Conservation (phyloP, 2,329 filamentous ascomycete genomes). For the Fusarium praegraminearum region DNA sequence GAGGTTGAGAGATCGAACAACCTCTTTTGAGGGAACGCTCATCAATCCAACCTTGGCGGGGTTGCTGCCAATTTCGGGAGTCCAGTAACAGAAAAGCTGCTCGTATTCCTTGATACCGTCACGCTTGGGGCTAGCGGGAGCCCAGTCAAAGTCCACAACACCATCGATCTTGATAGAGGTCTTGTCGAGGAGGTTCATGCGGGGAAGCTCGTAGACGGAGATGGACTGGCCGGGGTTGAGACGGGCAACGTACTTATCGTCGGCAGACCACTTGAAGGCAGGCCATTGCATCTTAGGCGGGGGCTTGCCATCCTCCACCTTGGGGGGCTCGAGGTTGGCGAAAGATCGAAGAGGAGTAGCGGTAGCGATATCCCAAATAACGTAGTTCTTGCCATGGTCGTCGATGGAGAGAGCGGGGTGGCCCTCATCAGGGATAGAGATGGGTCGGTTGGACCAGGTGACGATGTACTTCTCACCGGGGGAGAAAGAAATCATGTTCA, state of each 20-base stretch:
- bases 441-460: slow-evolving; percentile 95
- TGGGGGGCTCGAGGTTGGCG: slow-evolving; percentile 84
- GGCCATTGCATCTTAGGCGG: slow-evolving; percentile 95
- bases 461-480: slow-evolving; percentile 92
- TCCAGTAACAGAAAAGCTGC: slow-evolving; percentile 98
- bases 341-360: slow-evolving; percentile 93
- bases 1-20: slow-evolving; percentile 93
- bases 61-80: slow-evolving; percentile 96
- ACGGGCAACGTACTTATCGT: slow-evolving; percentile 96
- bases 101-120: slow-evolving; percentile 92
- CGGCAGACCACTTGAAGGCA: slow-evolving; percentile 98
- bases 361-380: slow-evolving; percentile 97
- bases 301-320: slow-evolving; percentile 69
- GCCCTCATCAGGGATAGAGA: slow-evolving; percentile 88
- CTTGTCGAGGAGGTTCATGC: slow-evolving; percentile 92
- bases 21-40: slow-evolving; percentile 94
- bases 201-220: slow-evolving; percentile 88
- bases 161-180: slow-evolving; percentile 95
- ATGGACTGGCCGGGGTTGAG: slow-evolving; percentile 90
- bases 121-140: slow-evolving; percentile 82
- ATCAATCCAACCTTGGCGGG: slow-evolving; percentile 97
- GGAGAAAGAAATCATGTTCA: slow-evolving; percentile 97
- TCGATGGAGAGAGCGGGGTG: slow-evolving; percentile 87
- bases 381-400: slow-evolving; percentile 99
- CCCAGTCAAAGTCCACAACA: slow-evolving; percentile 98